Evolutionary conservation across 306 rosid species (phyloP).

Genomic region (Fragaria ananassa): DNA sequence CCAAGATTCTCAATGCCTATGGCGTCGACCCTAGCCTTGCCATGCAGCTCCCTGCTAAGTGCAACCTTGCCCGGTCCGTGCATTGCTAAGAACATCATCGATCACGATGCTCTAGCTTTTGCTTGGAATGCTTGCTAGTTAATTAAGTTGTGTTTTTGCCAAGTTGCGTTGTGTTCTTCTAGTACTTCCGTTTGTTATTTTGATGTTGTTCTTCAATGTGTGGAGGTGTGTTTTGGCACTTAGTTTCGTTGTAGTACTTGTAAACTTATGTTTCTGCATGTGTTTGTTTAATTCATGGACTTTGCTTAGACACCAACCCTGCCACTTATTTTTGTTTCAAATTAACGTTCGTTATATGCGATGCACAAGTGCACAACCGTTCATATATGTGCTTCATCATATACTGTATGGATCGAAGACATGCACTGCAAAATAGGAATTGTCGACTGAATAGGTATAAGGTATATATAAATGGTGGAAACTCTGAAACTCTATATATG

Average conservation of each 20-base stretch:
- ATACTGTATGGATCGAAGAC: too few relatives aligned
- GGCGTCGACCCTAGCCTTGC: constrained; percentile 43
- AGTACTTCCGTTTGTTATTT: background rate
- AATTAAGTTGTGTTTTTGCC: background rate
- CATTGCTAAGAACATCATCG: constrained; percentile 27
- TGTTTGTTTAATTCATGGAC: background rate
- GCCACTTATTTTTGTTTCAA: background rate
- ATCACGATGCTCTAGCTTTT: background rate
- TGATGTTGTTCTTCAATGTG: background rate
- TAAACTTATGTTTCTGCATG: background rate
- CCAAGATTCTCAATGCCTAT: constrained; percentile 24
- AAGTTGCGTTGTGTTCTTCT: background rate
- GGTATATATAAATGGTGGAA: too few relatives aligned
- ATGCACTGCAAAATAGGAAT: too few relatives aligned
- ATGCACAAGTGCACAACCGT: background rate
- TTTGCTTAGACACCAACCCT: background rate
- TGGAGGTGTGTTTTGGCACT: background rate
- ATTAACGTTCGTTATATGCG: background rate
- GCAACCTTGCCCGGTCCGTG: constrained; percentile 33
- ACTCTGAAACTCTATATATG: too few relatives aligned
- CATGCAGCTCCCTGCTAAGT: constrained; percentile 51
- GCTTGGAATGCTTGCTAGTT: background rate
- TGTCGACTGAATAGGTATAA: too few relatives aligned
- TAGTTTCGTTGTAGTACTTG: too few relatives aligned
- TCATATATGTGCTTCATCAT: background rate